Conservation (phyloP, 2,329 filamentous ascomycete genomes). For the Coniochaeta ligniaria region DNA sequence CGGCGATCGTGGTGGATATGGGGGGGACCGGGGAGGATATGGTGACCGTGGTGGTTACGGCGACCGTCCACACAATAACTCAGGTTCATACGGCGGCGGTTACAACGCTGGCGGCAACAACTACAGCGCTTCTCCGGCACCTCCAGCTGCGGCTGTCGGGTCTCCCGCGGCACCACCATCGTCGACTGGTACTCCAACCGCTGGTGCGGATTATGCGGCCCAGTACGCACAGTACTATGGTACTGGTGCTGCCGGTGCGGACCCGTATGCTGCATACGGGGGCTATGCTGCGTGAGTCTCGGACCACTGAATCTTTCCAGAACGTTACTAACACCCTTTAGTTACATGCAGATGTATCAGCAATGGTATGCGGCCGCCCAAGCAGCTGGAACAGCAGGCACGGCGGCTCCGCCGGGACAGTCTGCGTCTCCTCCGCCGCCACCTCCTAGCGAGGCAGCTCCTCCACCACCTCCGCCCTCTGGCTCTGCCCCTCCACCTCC, state of each 20-base stretch:
- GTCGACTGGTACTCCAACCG: conserved; percentile 34
- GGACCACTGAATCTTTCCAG: conserved; percentile 3
- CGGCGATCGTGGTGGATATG: conserved; percentile 16
- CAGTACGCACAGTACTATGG: conserved; percentile 82
- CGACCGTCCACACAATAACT: conserved; percentile 32
- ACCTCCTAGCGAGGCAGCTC: conserved; percentile 51
- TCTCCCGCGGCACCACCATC: conserved; percentile 29
- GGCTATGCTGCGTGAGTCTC: conserved; percentile 67
- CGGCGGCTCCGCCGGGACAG: conserved; percentile 38
- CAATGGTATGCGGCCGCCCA: conserved; percentile 57
- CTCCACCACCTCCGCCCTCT: conserved; percentile 54
- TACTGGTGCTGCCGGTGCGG: conserved; percentile 17
- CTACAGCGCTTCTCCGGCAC: conserved; percentile 28
- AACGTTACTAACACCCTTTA: conserved; percentile 19
- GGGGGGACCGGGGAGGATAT: conserved; percentile 16
- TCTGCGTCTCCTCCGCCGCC: conserved; percentile 51
- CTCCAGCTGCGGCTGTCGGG: conserved; percentile 27
- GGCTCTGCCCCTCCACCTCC: conserved; percentile 50
- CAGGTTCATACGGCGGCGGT: conserved; percentile 28
- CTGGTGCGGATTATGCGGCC: conserved; percentile 60
- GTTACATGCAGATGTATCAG: conserved; percentile 65
- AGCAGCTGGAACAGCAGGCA: conserved; percentile 34
- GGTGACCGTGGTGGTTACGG: conserved; percentile 32
- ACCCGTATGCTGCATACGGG: conserved; percentile 87
- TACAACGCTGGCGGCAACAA: conserved; percentile 14